Conservation (phyloP, 2,329 filamentous ascomycete genomes). For the Trichoderma brevicompactum region DNA sequence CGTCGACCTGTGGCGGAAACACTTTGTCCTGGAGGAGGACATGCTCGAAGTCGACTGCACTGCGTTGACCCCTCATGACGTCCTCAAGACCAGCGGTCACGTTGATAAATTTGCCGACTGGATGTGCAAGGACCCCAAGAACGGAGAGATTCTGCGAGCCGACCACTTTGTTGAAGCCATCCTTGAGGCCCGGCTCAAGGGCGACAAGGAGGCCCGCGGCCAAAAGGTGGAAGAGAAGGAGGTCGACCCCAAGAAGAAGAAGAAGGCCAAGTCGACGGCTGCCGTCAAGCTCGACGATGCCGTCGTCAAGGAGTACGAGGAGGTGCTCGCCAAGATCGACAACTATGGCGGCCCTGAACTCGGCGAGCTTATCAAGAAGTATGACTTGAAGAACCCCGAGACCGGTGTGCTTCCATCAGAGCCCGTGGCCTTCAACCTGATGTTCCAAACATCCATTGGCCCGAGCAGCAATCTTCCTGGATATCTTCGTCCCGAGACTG, state of each 20-base stretch:
- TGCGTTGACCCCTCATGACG: conserved; percentile 88
- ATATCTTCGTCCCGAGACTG: conserved; percentile 91
- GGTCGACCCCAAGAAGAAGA: conserved; percentile 78
- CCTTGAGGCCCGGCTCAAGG: conserved; percentile 83
- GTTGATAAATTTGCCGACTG: conserved; percentile 98
- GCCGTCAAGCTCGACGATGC: conserved; percentile 85
- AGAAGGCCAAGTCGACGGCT: conserved; percentile 81
- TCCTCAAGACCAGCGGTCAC: conserved; percentile 94
- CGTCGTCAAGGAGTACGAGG: conserved; percentile 86
- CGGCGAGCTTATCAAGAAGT: conserved; percentile 85
- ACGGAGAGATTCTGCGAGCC: conserved; percentile 92
- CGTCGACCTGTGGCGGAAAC: conserved; percentile 86
- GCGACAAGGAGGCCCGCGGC: conserved; percentile 90
- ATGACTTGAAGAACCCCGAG: conserved; percentile 85
- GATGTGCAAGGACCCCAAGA: conserved; percentile 99
- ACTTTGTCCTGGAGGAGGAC: conserved; percentile 90
- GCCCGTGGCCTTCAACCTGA: conserved; percentile 94
- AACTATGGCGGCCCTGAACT: conserved; percentile 90
- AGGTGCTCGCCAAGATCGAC: conserved; percentile 89
- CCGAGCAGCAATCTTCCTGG: conserved; percentile 85
- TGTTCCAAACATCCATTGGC: conserved; percentile 96
- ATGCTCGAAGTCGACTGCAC: conserved; percentile 96
- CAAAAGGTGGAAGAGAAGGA: conserved; percentile 79
- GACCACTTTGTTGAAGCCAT: conserved; percentile 97
- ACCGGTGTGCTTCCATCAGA: conserved; percentile 77